Conservation (phyloP, 495 filamentous ascomycete species). For the Astrocystis sublimbata region DNA sequence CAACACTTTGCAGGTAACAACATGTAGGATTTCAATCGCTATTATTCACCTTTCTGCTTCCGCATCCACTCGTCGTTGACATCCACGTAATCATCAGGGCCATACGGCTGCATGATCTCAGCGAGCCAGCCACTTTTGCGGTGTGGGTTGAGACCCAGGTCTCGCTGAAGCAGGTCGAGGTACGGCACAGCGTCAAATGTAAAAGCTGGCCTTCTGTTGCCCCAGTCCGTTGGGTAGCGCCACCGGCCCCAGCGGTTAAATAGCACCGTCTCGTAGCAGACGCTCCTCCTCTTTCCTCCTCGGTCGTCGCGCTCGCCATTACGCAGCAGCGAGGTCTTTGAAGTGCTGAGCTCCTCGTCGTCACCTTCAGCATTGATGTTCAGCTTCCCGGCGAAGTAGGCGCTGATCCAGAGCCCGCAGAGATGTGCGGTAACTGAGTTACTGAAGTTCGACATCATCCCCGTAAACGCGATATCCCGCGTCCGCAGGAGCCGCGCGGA, state of each 20-base stretch:
- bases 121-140: conserved; percentile 47
- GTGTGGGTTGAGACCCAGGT: conserved; percentile 57
- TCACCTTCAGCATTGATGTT: conserved; percentile 5
- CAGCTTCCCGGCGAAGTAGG: conserved; percentile 53
- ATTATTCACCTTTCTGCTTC: background rate
- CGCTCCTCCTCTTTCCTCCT: conserved; percentile 19
- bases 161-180: conserved; percentile 66
- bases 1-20: no score
- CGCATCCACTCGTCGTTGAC: conserved; percentile 58
- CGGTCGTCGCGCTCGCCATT: background rate
- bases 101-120: conserved; percentile 58
- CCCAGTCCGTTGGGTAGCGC: conserved; percentile 66
- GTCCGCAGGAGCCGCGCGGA: conserved; percentile 48
- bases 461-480: conserved; percentile 68
- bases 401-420: conserved; percentile 72
- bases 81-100: conserved; percentile 60
- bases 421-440: conserved; percentile 63
- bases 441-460: conserved; percentile 61
- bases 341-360: conserved; percentile 5
- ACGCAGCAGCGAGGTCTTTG: background rate
- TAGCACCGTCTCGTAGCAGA: conserved; percentile 59
- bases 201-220: conserved; percentile 64
- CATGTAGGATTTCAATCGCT: background rate
- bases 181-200: conserved; percentile 77
- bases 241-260: conserved; percentile 67